Conservation (phyloP, 352 stramenopile species). For the Saprolegnia diclina region DNA sequence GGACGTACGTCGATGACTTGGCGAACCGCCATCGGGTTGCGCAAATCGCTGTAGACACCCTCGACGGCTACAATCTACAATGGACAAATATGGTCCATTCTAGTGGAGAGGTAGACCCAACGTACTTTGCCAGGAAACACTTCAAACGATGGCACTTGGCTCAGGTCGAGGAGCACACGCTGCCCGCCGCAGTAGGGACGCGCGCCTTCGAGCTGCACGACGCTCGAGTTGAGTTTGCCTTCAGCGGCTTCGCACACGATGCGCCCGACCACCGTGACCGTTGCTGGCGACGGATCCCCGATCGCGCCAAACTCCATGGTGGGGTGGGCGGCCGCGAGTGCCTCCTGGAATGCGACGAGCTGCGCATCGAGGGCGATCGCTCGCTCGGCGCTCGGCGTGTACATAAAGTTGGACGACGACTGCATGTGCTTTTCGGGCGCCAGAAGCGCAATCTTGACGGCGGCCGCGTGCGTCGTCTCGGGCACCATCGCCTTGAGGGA, state of each 20-base stretch:
- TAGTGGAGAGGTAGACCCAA: too few relatives aligned
- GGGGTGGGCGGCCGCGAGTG: constrained; percentile 50
- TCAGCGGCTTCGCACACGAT: constrained; percentile 81
- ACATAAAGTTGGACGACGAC: constrained; percentile 77
- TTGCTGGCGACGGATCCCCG: constrained; percentile 63
- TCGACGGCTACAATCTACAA: constrained; percentile 81
- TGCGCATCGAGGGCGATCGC: constrained; percentile 72
- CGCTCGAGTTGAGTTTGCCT: constrained; percentile 76
- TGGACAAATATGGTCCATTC: too few relatives aligned
- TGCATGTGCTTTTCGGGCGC: constrained; percentile 7
- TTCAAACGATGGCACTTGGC: constrained; percentile 58
- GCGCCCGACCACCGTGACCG: constrained; percentile 70
- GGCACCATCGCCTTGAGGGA: constrained; percentile 55
- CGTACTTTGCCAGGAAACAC: constrained; percentile 77
- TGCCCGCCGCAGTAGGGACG: constrained; percentile 77
- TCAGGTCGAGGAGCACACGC: constrained; percentile 70
- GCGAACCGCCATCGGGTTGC: constrained; percentile 70
- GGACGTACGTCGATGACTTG: constrained; percentile 59
- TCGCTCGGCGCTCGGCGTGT: constrained; percentile 72
- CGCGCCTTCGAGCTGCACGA: constrained; percentile 75
- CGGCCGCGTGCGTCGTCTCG: constrained; percentile 18
- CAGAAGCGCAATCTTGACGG: constrained; percentile 15
- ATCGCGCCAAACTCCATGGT: constrained; percentile 58
- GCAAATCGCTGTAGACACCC: constrained; percentile 60
- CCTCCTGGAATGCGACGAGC: constrained; percentile 66